phyloP scores from a whole-genome alignment of 169 alveolate genomes.

The Plasmodium fragile region DNA sequence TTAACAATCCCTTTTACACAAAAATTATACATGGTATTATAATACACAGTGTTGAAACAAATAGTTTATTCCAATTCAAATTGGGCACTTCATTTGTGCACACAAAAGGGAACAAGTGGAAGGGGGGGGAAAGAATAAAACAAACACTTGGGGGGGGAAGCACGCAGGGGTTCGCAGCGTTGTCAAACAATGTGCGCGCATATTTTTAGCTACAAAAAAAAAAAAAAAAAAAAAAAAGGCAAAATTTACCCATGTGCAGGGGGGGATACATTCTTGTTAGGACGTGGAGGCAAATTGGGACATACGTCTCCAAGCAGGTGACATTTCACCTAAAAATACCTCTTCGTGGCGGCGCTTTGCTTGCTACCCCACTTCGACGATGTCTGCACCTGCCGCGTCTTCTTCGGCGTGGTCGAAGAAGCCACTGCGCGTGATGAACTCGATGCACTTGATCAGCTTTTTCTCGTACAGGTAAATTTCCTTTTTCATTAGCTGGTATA shows the following conservation, averaged over 20 bases:
- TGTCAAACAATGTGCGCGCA: background rate
- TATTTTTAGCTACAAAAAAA: background rate
- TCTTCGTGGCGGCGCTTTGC: background rate
- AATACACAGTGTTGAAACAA: background rate
- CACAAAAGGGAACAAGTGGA: background rate
- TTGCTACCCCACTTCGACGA: background rate
- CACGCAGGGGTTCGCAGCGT: background rate
- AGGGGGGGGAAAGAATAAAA: background rate
- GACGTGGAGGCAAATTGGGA: background rate
- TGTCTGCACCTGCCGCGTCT: background rate
- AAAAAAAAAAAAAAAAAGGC: background rate
- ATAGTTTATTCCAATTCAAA: background rate
- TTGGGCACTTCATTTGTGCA: background rate
- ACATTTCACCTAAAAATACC: background rate
- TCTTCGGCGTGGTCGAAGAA: slow-evolving; percentile 44
- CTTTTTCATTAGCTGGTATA: slow-evolving; percentile 73
- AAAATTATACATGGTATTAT: background rate
- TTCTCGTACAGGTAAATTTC: slow-evolving; percentile 62
- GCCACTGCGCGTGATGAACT: slow-evolving; percentile 49
- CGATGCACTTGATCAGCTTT: slow-evolving; percentile 47
- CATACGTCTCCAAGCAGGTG: background rate
- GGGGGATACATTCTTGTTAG: background rate
- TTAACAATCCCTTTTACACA: background rate
- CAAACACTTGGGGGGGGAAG: background rate
- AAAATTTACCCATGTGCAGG: background rate